Conservation (phyloP, 805 yeast species). For the Saccharomycopsis sp. region DNA sequence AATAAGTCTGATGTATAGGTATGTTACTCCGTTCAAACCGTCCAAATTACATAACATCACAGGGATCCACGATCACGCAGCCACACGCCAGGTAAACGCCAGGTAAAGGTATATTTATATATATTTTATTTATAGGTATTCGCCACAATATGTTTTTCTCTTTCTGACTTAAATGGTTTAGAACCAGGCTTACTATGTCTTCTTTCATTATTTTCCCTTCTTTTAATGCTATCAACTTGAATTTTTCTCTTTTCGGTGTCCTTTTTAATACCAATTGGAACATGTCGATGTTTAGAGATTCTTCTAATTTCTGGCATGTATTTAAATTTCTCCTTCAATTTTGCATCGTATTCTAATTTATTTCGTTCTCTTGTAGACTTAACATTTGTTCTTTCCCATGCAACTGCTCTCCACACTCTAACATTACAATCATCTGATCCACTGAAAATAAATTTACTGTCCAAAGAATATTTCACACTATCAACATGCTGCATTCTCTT, state of each 20-base stretch:
- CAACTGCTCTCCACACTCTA: slow-evolving; percentile 85
- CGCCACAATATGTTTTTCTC: slow-evolving; percentile 72
- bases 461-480: slow-evolving; percentile 79
- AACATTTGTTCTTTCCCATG: slow-evolving; percentile 76
- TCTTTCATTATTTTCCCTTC: slow-evolving; percentile 77
- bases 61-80: too few relatives aligned
- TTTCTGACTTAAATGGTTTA: slow-evolving; percentile 57
- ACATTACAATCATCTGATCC: slow-evolving; percentile 97
- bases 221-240: slow-evolving; percentile 67
- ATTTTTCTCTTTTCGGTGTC: slow-evolving; percentile 79
- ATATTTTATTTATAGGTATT: not conserved
- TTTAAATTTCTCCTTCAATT: slow-evolving; percentile 85
- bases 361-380: slow-evolving; percentile 74
- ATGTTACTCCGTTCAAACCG: too few relatives aligned
- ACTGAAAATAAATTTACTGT: slow-evolving; percentile 74
- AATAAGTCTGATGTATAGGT: too few relatives aligned
- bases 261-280: slow-evolving; percentile 81
- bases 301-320: slow-evolving; percentile 95
- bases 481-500: slow-evolving; percentile 96
- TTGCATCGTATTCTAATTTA: slow-evolving; percentile 84
- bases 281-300: slow-evolving; percentile 85
- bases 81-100: too few relatives aligned
- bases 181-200: slow-evolving; percentile 63
- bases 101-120: too few relatives aligned
- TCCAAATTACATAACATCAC: too few relatives aligned